These are phyloP conservation scores for Aspergillus bombycis DNA, from an alignment of 2,329 filamentous ascomycete species.

Conservation along the genomic window DNA sequence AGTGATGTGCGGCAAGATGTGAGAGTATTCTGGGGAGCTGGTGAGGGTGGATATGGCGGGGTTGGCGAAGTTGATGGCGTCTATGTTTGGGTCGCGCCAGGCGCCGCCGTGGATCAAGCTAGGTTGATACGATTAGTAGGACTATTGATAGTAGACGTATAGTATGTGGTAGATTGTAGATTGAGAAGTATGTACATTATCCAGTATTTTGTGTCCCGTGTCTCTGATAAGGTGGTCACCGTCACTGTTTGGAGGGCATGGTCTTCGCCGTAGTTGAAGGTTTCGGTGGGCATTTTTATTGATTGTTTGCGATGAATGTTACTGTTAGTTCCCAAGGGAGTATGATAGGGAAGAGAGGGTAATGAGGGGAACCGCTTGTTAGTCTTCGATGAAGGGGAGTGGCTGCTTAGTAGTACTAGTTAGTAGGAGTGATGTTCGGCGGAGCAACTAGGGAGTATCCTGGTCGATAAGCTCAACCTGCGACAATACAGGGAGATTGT, in stretches of 20 bases:
- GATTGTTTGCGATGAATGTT: not conserved
- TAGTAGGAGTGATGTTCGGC: not conserved
- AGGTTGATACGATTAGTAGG: not conserved
- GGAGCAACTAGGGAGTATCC: not conserved
- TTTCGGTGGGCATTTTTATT: constrained; percentile 19
- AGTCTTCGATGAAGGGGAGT: not conserved
- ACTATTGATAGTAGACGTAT: not conserved
- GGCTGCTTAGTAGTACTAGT: not conserved
- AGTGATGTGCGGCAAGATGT: constrained; percentile 31
- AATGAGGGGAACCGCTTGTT: not conserved
- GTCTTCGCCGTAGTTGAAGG: constrained; percentile 30
- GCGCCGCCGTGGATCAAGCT: constrained; percentile 55
- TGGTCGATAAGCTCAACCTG: not conserved
- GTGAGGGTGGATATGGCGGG: constrained; percentile 39
- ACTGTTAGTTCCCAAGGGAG: not conserved
- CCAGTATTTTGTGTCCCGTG: constrained; percentile 37
- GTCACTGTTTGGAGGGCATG: constrained; percentile 39
- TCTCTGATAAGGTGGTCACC: constrained; percentile 28
- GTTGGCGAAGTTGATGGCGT: constrained; percentile 37
- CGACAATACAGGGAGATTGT: too few species aligned
- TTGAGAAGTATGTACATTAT: constrained; percentile 32
- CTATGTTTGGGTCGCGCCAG: constrained; percentile 51
- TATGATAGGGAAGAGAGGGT: not conserved
- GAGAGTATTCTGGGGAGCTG: constrained; percentile 18
- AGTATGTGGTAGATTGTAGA: not conserved